A percentile compares a stretch with the other conserved stretches of the same genome.
Conservation (phyloP, 257 asterid genomes). For the Gentiana straminea region DNA sequence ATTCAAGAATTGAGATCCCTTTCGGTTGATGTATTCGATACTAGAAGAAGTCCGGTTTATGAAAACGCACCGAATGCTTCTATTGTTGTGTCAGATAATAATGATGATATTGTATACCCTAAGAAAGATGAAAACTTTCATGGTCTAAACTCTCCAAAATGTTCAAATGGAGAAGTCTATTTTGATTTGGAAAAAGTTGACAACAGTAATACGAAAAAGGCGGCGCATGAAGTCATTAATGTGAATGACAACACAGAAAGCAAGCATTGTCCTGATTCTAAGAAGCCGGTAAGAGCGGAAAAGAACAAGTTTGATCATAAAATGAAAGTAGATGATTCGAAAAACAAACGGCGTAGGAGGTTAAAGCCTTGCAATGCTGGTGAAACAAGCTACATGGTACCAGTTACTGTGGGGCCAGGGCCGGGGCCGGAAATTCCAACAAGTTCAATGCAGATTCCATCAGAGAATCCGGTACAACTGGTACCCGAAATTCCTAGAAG, state of each 20-base stretch:
- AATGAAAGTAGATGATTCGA: slow-evolving; percentile 22
- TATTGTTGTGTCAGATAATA: slow-evolving; percentile 24
- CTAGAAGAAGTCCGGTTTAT: slow-evolving; percentile 2
- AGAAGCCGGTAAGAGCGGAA: slow-evolving; percentile 20
- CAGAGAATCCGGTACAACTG: slow-evolving; percentile 12
- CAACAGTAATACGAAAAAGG: slow-evolving; percentile 11
- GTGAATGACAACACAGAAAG: slow-evolving; percentile 3
- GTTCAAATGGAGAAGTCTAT: slow-evolving; percentile 16
- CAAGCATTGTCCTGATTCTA: slow-evolving; percentile 18
- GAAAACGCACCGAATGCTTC: slow-evolving; percentile 21
- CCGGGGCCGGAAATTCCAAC: too few relatives aligned
- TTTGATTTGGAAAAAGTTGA: slow-evolving; percentile 15
- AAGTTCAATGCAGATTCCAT: too few relatives aligned
- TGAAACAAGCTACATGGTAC: slow-evolving; percentile 15
- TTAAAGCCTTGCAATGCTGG: slow-evolving; percentile 20
- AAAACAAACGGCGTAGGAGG: slow-evolving; percentile 29
- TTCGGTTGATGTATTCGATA: slow-evolving; percentile 20
- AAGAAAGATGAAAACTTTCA: slow-evolving; percentile 11
- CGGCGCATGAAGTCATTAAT: slow-evolving; percentile 7
- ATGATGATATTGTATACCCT: slow-evolving; percentile 9
- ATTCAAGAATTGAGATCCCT: slow-evolving; percentile 42
- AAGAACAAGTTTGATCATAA: slow-evolving; percentile 17
- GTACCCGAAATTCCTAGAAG: slow-evolving; percentile 28
- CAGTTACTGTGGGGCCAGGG: slow-evolving; percentile 1
- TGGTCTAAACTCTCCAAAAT: slow-evolving; percentile 3